Percentiles rank a stretch among this genome's conserved stretches.
These are phyloP conservation scores for Protomyces gravidus DNA, from an alignment of 1,139 yeast genomes.

Conservation along the genomic window DNA sequence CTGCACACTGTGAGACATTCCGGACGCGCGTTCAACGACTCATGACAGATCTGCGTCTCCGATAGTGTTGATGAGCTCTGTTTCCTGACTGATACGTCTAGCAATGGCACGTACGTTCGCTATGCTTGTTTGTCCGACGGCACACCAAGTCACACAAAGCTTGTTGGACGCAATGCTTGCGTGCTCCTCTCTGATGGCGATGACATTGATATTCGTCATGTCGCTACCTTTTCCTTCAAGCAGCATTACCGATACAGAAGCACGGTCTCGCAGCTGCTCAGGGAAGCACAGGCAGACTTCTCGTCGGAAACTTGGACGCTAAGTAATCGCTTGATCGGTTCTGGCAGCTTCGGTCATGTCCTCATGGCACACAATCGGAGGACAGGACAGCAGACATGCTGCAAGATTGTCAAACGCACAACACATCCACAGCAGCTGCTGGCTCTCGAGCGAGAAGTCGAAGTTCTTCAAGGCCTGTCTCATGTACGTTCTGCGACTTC, in stretches of 20 bases:
- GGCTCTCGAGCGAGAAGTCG: constrained; percentile 34
- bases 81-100: constrained; percentile 55
- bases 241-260: constrained; percentile 32
- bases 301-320: constrained; percentile 45
- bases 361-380: constrained; percentile 33
- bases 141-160: constrained; percentile 7
- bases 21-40: neutral
- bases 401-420: constrained; percentile 36
- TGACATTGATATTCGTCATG: constrained; percentile 43
- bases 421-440: constrained; percentile 26
- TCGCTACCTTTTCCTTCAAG: constrained; percentile 37
- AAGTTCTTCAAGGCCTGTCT: constrained; percentile 33
- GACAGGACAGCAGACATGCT: constrained; percentile 36
- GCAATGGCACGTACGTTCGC: constrained; percentile 41
- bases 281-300: constrained; percentile 14
- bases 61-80: constrained; percentile 51
- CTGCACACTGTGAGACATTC: constrained; percentile 12
- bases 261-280: constrained; percentile 15
- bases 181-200: constrained; percentile 49
- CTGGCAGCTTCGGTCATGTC: constrained; percentile 61
- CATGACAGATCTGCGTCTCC: constrained; percentile 6
- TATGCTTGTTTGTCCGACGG: neutral
- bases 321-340: constrained; percentile 48
- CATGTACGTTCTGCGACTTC: constrained; percentile 33
- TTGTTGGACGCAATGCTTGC: constrained; percentile 41